Base-by-base conservation (phyloP, 495 filamentous ascomycete genomes). In the Choiromyces venosus region DNA sequence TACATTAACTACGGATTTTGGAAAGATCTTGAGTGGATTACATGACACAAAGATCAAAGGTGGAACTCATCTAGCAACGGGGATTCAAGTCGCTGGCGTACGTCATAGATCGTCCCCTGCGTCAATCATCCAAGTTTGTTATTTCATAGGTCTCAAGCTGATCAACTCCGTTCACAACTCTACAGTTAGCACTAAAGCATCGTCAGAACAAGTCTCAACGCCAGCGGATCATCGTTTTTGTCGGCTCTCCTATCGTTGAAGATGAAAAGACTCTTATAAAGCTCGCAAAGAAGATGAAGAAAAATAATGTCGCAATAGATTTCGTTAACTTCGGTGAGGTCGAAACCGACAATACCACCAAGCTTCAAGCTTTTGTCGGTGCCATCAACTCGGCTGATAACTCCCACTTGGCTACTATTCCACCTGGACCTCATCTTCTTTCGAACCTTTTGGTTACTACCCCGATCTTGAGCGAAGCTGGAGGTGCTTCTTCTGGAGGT, bases 221-320 rank as follows among this genome's bases (percentile, higher is more conserved):
- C 67, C 93, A 96, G 86, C 92, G 95, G 74, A 96, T 98, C 82
- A 90, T 99, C 82, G 93, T 93, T 29, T 98, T 99, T 84, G 93
- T 92, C 67, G 97, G 95, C 86, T 94, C 92, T 4, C 92, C 93
- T 52, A 91, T 99, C 79, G 88, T 87, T 56, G 95, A 99, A 82
- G 89, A 91, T 76, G 91, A 97, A 83, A 93, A 93, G 84, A 87
- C 88, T 19, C 87, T 99, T 0, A 87, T 96, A 74, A 94, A 93
- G 81, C 88, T 98, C 18, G 93, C 94, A 19, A 96, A 92, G 85
- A 94, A 94, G 85, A 97, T 98, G 94, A 98, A 97, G 90, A 99
- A 99, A 87, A 89, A 88, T 82, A 92, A 90, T 80, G 90, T 96
- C 71, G 91, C 89, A 69, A 92, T 99, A 79, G 95, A 99, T 80